phyloP scores from a whole-genome alignment of 225 moss, liverwort and hornwort species.

The Neckera pumila region DNA sequence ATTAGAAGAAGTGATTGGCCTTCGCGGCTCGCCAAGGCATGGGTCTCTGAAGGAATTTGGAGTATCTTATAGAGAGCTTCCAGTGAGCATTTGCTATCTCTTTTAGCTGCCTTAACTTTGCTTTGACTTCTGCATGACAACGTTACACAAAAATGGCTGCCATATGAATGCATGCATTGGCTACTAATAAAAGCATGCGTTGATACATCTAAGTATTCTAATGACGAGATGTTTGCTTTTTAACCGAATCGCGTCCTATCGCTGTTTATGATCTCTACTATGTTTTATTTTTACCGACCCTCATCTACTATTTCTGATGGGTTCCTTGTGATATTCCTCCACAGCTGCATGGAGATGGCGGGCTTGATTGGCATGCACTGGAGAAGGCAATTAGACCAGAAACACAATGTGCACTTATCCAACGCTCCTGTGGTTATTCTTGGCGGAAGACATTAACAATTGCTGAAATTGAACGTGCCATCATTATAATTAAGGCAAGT shows the following conservation, averaged over 20 bases:
- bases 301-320: not conserved
- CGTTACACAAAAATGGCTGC: not conserved
- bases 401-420: slow-evolving; percentile 89
- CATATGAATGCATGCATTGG: not conserved
- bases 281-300: not conserved
- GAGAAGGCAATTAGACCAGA: slow-evolving; percentile 50
- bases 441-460: slow-evolving; percentile 86
- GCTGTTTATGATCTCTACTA: not conserved
- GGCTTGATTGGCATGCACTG: slow-evolving; percentile 77
- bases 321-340: not conserved
- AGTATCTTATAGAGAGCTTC: slow-evolving; percentile 75
- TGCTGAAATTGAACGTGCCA: slow-evolving; percentile 76
- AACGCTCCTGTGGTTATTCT: slow-evolving; percentile 93
- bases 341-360: slow-evolving; percentile 65
- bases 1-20: slow-evolving; percentile 85
- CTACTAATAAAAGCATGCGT: not conserved
- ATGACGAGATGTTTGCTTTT: not conserved
- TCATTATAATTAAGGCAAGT: slow-evolving; percentile 69
- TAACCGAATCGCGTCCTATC: not conserved
- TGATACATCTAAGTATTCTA: not conserved
- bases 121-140: not conserved
- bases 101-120: not conserved
- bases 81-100: slow-evolving; percentile 29
- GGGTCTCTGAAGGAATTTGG: slow-evolving; percentile 87
- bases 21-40: slow-evolving; percentile 62